Evolutionary conservation across 768 basidiomycete species (phyloP), one percentile per base, ranked within the genome.

Genomic region (Mycena leptocephala): DNA sequence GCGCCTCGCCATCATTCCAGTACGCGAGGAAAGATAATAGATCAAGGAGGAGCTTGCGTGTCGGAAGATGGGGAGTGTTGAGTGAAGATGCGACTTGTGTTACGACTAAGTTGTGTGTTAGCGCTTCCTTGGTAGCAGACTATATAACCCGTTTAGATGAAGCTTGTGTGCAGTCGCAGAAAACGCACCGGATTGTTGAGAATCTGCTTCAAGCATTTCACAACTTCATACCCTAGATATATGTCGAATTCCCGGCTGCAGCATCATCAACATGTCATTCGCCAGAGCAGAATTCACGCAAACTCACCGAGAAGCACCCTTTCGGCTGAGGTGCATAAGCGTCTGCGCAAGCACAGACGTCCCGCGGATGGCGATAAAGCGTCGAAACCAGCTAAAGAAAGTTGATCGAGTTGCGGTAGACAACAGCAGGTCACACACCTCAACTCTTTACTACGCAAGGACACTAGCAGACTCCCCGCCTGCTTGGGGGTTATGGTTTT

Each of bases 151-250:
- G 28, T 59, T 69, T 28, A 68, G 22, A 58, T 41, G 32, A 41
- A 58, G 22, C 10, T 22, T 37, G 28, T 24, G 66, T 64, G 33
- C 66, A 72, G 70, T 72, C 28, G 75, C 79, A 82, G 58, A 74
- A 30, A 35, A 85, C 90, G 79, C 76, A 93, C 93, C 62, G 82
- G 81, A 79, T 86, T 89, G 80, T 97, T 97, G 48, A 98, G 87
- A 32, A 98, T 94, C 32, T 92, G 92, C 81, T 92, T 94, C 75
- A 99, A 84, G 83, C 96, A 97, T 84, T 97, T 98, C 72, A 95
- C 91, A 64, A 97, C 87, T 85, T 99, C 98, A 65, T 96, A 92
- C 84, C 99, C 98, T 28, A 98, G 85, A 18, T 85, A 83, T 41
- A 91, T 89, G 80, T 99, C 97, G 22, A 84, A 83, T 63, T 92